phyloP scores from a whole-genome alignment of 2,329 filamentous ascomycete species.

The Aspergillus ustus region DNA sequence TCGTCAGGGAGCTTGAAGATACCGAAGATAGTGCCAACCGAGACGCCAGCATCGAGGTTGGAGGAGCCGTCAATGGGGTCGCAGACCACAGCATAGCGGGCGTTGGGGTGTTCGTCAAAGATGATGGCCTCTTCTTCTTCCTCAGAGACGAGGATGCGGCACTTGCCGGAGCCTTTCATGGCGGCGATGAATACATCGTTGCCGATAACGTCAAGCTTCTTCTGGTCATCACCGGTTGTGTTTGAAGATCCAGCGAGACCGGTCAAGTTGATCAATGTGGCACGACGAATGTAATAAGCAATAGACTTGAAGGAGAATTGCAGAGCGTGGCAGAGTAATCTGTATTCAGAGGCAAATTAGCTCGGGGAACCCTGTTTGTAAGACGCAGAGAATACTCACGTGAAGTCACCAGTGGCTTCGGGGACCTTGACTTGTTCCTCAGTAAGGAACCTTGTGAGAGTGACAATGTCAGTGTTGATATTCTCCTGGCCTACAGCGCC shows the following conservation, averaged over 20 bases:
- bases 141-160: constrained; percentile 92
- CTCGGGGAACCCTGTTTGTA: background rate
- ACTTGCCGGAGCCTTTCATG: constrained; percentile 91
- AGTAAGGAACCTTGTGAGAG: constrained; percentile 91
- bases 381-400: constrained; percentile 61
- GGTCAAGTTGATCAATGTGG: constrained; percentile 91
- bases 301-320: constrained; percentile 99
- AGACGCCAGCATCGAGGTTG: constrained; percentile 96
- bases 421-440: constrained; percentile 93
- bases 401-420: constrained; percentile 98
- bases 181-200: constrained; percentile 97
- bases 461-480: constrained; percentile 95
- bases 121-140: constrained; percentile 93
- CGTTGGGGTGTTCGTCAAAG: constrained; percentile 74
- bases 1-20: constrained; percentile 87
- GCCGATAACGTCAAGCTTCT: constrained; percentile 99
- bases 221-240: constrained; percentile 95
- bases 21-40: constrained; percentile 95
- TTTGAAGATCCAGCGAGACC: constrained; percentile 95
- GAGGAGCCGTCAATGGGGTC: constrained; percentile 98
- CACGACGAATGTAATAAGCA: constrained; percentile 97
- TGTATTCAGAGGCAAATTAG: constrained; percentile 42
- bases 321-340: constrained; percentile 92
- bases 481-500: constrained; percentile 67
- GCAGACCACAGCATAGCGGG: constrained; percentile 92